Evolutionary conservation across 2,329 filamentous ascomycete species (phyloP).

Genomic region (Aspergillus udagawae): DNA sequence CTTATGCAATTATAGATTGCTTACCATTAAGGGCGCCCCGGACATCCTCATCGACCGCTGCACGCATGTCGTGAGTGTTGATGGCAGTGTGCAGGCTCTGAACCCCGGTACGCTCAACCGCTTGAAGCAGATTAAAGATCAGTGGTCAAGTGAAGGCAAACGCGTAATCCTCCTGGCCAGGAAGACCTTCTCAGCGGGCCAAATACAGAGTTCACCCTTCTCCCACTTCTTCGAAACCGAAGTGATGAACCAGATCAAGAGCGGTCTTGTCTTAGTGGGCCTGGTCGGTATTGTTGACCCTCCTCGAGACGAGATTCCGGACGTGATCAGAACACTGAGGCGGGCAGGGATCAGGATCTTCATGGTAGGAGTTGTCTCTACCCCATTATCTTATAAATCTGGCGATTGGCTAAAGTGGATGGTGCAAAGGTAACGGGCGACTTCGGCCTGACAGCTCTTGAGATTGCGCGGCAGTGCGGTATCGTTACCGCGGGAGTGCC

Average conservation of each 20-base stretch:
- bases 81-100: slow-evolving; percentile 53
- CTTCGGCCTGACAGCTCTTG: slow-evolving; percentile 68
- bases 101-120: slow-evolving; percentile 41
- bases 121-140: slow-evolving; percentile 61
- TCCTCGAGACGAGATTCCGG: slow-evolving; percentile 56
- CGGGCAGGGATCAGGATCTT: slow-evolving; percentile 70
- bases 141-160: slow-evolving; percentile 65
- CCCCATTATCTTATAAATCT: slow-evolving; percentile 1
- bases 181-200: slow-evolving; percentile 48
- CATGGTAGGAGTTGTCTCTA: slow-evolving; percentile 53
- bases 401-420: neutral
- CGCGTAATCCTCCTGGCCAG: slow-evolving; percentile 64
- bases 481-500: slow-evolving; percentile 54
- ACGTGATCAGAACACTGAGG: slow-evolving; percentile 59
- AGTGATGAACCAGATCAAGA: slow-evolving; percentile 50
- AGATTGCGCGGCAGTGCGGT: slow-evolving; percentile 68
- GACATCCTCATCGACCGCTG: slow-evolving; percentile 68
- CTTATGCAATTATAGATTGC: slow-evolving; percentile 36
- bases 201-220: slow-evolving; percentile 39
- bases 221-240: slow-evolving; percentile 55
- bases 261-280: slow-evolving; percentile 51
- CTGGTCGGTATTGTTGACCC: slow-evolving; percentile 59
- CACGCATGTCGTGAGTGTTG: slow-evolving; percentile 51
- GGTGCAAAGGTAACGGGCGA: slow-evolving; percentile 64
- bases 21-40: slow-evolving; percentile 77